These are phyloP conservation scores for Fusarium sambucinum DNA, from an alignment of 2,329 filamentous ascomycete species.

Conservation along the genomic window DNA sequence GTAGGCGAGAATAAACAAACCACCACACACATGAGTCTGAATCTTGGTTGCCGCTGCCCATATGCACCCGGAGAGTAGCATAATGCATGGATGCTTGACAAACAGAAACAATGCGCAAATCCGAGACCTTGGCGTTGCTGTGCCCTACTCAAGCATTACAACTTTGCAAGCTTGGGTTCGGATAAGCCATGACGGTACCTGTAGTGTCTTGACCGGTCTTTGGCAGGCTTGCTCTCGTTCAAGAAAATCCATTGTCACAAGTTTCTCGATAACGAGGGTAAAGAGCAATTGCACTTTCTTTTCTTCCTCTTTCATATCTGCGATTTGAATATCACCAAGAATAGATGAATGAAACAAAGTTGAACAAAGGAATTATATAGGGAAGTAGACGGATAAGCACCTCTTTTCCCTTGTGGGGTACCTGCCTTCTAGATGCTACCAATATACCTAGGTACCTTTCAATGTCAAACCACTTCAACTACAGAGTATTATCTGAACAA, in stretches of 20 bases:
- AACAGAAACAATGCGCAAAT: background rate
- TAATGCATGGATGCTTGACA: background rate
- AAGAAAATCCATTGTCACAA: background rate
- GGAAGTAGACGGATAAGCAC: background rate
- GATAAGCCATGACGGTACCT: slow-evolving; percentile 12
- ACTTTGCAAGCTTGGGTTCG: background rate
- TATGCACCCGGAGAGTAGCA: background rate
- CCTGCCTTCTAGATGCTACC: background rate
- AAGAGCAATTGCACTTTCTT: background rate
- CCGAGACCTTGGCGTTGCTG: slow-evolving; percentile 8
- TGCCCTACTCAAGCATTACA: background rate
- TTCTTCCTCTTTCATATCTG: background rate
- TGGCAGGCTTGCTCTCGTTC: background rate
- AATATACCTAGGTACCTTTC: too few relatives aligned
- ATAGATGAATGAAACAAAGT: background rate
- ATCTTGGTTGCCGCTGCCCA: background rate
- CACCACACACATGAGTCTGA: background rate
- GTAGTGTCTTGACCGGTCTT: background rate
- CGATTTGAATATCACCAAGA: background rate
- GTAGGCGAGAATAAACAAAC: background rate
- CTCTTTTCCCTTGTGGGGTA: background rate
- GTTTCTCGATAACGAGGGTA: background rate
- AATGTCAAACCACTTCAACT: too few relatives aligned
- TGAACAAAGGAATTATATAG: background rate
- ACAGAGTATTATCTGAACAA: too few relatives aligned